phyloP scores from a whole-genome alignment of 441 rosid genomes.

The Populus hybrid region DNA sequence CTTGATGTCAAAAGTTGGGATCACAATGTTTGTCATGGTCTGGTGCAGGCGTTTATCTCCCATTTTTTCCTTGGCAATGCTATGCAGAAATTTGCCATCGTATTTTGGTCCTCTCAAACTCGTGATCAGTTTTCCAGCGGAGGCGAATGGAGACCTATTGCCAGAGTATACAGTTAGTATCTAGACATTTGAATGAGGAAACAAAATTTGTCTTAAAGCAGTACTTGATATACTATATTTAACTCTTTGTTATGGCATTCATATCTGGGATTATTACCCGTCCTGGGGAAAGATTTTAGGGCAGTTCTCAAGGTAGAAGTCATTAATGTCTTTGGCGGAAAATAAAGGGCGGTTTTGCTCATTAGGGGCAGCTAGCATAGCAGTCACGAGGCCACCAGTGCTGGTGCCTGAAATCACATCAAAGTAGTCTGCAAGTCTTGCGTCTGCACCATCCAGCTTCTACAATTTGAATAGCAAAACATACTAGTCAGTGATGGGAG shows the following conservation, averaged over 20 bases:
- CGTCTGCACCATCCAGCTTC: too few species aligned
- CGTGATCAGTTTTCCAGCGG: conserved; percentile 11
- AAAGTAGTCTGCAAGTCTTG: too few species aligned
- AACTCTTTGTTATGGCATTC: too few species aligned
- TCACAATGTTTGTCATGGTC: conserved; percentile 42
- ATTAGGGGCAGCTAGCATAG: too few species aligned
- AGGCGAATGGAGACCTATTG: conserved; percentile 8
- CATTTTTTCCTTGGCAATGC: conserved; percentile 29
- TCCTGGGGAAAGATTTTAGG: conserved; percentile 55
- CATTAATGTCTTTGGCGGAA: conserved; percentile 51
- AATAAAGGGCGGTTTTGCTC: conserved; percentile 45
- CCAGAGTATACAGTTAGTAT: not conserved
- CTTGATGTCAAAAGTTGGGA: conserved; percentile 52
- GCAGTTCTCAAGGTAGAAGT: conserved; percentile 38
- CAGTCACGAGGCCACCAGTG: too few species aligned
- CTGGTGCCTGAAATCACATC: too few species aligned
- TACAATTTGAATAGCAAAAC: too few species aligned
- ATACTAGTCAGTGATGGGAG: too few species aligned
- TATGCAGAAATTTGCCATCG: conserved; percentile 30
- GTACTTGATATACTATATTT: not conserved
- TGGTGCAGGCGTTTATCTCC: conserved; percentile 33
- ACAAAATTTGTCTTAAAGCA: not conserved
- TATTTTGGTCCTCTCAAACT: conserved; percentile 34
- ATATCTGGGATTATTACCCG: conserved; percentile 13
- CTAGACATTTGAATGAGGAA: too few species aligned